A percentile compares a stretch with the other conserved stretches of the same genome.
Evolutionary conservation across 2,329 filamentous ascomycete species (phyloP).

Genomic region (Diplocarpon mali): DNA sequence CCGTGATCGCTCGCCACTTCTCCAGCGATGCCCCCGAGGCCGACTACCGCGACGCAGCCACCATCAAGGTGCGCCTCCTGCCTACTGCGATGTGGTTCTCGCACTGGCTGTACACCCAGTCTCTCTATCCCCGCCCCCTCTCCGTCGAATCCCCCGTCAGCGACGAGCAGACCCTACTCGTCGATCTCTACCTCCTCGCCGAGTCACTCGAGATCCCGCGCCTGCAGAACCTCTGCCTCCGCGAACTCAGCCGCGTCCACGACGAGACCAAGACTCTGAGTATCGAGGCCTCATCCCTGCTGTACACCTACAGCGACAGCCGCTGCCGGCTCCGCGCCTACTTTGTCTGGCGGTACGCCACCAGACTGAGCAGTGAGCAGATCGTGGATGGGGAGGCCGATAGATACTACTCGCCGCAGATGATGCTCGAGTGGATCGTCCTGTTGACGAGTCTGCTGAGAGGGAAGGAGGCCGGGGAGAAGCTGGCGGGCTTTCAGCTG

Average conservation of each 20-base stretch:
- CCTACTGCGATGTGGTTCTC: not conserved
- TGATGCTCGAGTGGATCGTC: constrained; percentile 1
- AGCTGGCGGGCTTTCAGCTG: not conserved
- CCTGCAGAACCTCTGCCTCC: constrained; percentile 4
- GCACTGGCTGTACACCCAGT: constrained; percentile 1
- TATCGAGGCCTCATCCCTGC: not conserved
- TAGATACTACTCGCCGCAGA: not conserved
- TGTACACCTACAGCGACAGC: not conserved
- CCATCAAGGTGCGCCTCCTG: not conserved
- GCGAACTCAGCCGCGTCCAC: constrained; percentile 1
- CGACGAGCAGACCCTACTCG: not conserved
- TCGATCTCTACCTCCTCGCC: constrained; percentile 9
- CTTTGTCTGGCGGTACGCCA: not conserved
- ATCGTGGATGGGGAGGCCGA: not conserved
- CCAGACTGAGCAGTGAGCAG: not conserved
- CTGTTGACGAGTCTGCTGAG: not conserved
- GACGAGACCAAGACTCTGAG: not conserved
- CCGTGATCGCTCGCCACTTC: not conserved
- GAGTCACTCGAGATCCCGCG: constrained; percentile 3
- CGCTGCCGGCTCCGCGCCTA: not conserved
- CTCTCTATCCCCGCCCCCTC: not conserved
- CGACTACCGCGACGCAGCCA: not conserved
- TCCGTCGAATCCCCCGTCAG: not conserved
- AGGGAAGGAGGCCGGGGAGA: not conserved
- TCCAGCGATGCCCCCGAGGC: not conserved